Base-by-base conservation (phyloP, 2,329 filamentous ascomycete species). In the Sporothrix sp. region DNA sequence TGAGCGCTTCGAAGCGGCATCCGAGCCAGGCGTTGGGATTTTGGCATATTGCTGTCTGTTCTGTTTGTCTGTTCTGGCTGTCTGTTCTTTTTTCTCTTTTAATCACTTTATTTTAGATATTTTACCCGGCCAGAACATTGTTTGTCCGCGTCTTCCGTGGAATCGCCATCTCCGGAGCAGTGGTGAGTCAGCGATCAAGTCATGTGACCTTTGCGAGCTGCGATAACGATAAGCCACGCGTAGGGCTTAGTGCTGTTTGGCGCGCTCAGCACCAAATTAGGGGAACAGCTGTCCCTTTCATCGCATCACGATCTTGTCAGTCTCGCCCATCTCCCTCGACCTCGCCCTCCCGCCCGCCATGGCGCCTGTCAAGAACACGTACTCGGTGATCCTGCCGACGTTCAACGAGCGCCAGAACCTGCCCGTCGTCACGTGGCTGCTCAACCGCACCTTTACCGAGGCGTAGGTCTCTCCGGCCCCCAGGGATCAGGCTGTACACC, bases 401-500 rank as follows among this genome's bases (percentile, higher is more conserved):
- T 98, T 95, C 81, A 97, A 98, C 69, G 93, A 98, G 79, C 87
- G 93, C 65, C 83, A 82, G 68, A 98, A 98, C 72, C 81, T 98
- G 59, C 93, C 93, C 62, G 93, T 98, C 67, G 88, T 97, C 65
- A 81, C 85, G 63, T 97, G 89, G 87, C 74, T 98, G 68, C 78
- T 98, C 59, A 87, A 95, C 72, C 84, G 83, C 67, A 96, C 84
- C 56, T 97, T 97, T 68, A 87, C 83, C 47, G 81, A 95, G 68
- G 77, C 85, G 91, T 96, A 74, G 57, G 80, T 42, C 38, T 14
- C 27, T n/a, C 13, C 14, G 6, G 5, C 25, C 10, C 25, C 10
- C 25, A 28, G 6, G 10, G 6, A 28, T n/a, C n/a, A n/a, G 25
- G 25, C 5, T 28, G 25, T 28, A 42, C 23, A 11, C 7, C 20